Conservation (phyloP, 192 early-diverging fungal genomes). For the Gonapodya prolifera region DNA sequence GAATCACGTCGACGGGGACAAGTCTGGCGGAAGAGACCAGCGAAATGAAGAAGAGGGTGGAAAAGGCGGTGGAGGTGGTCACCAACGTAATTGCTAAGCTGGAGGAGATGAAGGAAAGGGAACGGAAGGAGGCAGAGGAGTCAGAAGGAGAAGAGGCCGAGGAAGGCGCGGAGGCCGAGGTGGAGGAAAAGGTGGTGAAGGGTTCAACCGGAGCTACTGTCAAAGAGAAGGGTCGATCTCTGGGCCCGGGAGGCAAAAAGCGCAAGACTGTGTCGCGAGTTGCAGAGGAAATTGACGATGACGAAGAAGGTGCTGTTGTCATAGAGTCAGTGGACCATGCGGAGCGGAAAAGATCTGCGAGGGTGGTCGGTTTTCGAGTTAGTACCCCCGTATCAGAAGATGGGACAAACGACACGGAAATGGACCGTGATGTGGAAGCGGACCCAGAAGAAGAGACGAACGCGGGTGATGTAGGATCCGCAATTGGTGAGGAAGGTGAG, state of each 20-base stretch:
- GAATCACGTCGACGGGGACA: neutral
- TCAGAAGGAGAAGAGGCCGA: neutral
- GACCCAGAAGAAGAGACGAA: neutral
- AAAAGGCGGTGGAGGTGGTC: neutral
- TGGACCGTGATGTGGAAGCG: too few relatives aligned
- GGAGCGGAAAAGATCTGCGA: too few relatives aligned
- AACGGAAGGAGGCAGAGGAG: neutral
- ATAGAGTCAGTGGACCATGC: too few relatives aligned
- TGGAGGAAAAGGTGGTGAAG: neutral
- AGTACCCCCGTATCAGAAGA: too few relatives aligned
- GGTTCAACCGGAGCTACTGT: too few relatives aligned
- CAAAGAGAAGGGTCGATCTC: too few relatives aligned
- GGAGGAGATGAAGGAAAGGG: neutral
- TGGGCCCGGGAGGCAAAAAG: too few relatives aligned
- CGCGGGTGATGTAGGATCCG: neutral
- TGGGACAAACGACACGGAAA: too few relatives aligned
- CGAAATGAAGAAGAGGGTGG: neutral
- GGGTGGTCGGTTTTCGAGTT: too few relatives aligned
- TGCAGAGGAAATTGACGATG: too few relatives aligned
- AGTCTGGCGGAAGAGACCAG: neutral
- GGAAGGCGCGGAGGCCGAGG: neutral
- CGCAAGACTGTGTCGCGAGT: too few relatives aligned
- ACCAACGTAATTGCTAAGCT: neutral
- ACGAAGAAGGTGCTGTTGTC: too few relatives aligned
- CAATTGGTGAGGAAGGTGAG: neutral